Conservation (phyloP, 805 yeast genomes). For the Metschnikowia hibisci region DNA sequence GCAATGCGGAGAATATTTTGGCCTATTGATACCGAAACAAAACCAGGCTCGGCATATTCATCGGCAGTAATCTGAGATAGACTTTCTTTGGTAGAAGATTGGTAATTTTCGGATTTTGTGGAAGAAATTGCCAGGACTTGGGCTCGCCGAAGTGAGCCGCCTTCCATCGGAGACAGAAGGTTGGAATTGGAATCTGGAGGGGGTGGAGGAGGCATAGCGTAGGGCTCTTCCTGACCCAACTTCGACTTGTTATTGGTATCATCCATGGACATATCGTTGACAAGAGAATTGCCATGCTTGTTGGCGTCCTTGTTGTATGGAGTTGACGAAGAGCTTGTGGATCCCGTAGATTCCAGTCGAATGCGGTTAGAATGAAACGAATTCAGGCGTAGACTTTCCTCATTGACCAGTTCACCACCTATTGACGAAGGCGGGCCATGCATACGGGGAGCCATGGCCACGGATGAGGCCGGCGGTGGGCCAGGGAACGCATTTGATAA, state of each 20-base stretch:
- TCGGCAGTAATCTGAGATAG: not conserved
- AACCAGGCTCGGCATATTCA: constrained; percentile 1
- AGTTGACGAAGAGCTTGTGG: constrained; percentile 1
- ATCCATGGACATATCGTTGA: not conserved
- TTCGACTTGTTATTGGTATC: not conserved
- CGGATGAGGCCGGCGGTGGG: not conserved
- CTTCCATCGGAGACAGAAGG: not conserved
- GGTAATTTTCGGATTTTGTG: constrained; percentile 1
- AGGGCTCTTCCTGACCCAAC: not conserved
- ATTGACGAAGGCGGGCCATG: not conserved
- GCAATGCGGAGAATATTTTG: constrained; percentile 30
- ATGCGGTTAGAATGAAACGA: not conserved
- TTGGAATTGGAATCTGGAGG: constrained; percentile 1
- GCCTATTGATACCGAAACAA: constrained; percentile 34
- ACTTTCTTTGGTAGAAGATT: constrained; percentile 2
- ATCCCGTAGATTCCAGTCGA: not conserved
- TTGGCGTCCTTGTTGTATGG: not conserved
- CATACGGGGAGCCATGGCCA: not conserved
- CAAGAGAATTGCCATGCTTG: not conserved
- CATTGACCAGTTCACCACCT: constrained; percentile 2
- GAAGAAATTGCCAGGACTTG: constrained; percentile 1
- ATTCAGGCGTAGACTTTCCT: not conserved
- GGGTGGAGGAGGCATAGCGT: constrained; percentile 4
- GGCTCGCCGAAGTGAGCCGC: not conserved
- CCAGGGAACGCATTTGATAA: not conserved